Evolutionary conservation across 176 grass and related monocot species (phyloP), one percentile per base, ranked within the genome.

Genomic region (Calamus simplicifolius): DNA sequence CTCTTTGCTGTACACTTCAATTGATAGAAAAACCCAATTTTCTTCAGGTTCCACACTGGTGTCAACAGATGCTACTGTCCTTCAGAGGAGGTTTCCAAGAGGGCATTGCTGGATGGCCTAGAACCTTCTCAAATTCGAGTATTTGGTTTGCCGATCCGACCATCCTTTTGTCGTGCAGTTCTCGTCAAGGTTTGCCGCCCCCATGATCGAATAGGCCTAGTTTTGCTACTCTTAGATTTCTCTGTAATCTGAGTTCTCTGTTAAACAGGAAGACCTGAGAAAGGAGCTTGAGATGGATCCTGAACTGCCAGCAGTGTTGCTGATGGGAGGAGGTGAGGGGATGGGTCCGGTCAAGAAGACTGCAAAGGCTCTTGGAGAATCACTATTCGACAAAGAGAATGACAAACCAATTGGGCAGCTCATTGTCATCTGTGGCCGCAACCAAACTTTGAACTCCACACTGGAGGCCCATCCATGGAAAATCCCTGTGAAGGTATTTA

Each of bases 311-410:
- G 93, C 93, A 30, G 93, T 92, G 28, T 62, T 97, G 62, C 68
- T 97, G 52, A 97, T 97, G 93, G 93, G 93, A 62, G 93, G 93
- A 56, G 93, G 93, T 57, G 93, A 98, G 75, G 93, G 93, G 65
- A 98, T 98, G 93, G 93, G 93, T 62, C 93, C 93, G 53, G 93
- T 98, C 56, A 98, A 98, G 76, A 85, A 85, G 69, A 98, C 93
- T 2, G 93, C 87, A 13, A 88, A 68, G 69, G 93, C 93, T 29
- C 93, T 98, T 70, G 93, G 84, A 50, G 87, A 92, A 52, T 79
- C 56, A 31, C 69, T 98, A 49, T 98, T 98, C 65, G 73, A 92
- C 54, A 78, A 88, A 48, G 93, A 92, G 43, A 51, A 49, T 5
- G 77, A 82, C 55, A 91, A 88, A 54, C 81, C 87, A 57, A 92